These are phyloP conservation scores for Magnaporthales sp. DNA, from an alignment of 2,329 filamentous ascomycete genomes.

Conservation along the genomic window DNA sequence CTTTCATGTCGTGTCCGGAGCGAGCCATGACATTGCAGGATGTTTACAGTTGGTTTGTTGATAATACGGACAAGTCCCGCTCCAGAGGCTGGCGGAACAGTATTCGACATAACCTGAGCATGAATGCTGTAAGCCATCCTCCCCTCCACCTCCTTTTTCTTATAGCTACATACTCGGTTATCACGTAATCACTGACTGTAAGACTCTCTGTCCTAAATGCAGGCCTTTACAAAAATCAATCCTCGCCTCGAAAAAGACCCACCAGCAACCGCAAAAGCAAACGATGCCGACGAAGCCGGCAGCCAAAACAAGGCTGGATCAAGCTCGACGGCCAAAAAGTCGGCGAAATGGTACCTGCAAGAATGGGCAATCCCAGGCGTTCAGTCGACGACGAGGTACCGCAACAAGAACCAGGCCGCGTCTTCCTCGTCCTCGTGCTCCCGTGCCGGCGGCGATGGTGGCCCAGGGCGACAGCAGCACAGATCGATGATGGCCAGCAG, in stretches of 20 bases:
- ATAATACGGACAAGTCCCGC: conserved; percentile 67
- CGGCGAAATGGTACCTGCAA: conserved; percentile 69
- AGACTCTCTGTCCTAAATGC: neutral
- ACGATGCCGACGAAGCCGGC: neutral
- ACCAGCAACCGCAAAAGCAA: neutral
- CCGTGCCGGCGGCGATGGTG: too few species aligned
- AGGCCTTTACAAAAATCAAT: neutral
- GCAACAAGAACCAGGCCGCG: conserved; percentile 29
- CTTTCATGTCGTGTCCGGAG: conserved; percentile 57
- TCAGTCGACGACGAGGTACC: conserved; percentile 76
- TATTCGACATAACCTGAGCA: conserved; percentile 89
- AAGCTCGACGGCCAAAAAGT: conserved; percentile 50
- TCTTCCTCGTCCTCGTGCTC: too few species aligned
- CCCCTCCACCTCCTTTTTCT: too few species aligned
- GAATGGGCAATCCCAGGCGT: conserved; percentile 64
- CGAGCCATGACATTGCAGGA: conserved; percentile 73
- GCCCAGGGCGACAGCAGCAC: neutral
- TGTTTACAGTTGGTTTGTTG: conserved; percentile 83
- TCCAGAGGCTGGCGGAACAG: conserved; percentile 87
- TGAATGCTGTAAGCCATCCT: conserved; percentile 64
- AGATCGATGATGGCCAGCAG: too few species aligned
- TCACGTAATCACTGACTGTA: neutral
- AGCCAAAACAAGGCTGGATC: neutral
- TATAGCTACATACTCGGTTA: too few species aligned
- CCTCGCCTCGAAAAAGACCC: neutral